phyloP scores from a whole-genome alignment of 2,329 filamentous ascomycete species.

The Arthrobotrys conoides region DNA sequence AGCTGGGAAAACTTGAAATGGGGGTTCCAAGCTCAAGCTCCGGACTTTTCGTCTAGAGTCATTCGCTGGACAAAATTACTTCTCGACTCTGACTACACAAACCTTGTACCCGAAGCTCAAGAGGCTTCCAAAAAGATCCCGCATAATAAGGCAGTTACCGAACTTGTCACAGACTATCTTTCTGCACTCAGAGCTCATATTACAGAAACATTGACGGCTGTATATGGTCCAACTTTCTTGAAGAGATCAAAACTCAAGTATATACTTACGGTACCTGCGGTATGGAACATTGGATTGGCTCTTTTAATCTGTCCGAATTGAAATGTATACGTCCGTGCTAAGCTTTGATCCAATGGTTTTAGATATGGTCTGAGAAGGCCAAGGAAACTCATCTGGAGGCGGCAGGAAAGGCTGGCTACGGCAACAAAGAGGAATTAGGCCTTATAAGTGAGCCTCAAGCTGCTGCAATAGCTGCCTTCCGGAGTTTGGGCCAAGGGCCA shows the following conservation, averaged over 20 bases:
- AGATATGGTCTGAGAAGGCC: conserved; percentile 44
- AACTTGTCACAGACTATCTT: conserved; percentile 23
- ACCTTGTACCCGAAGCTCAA: conserved; percentile 4
- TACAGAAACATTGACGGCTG: not conserved
- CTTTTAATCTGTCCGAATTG: not conserved
- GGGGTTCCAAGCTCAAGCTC: conserved; percentile 22
- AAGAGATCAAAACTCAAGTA: conserved; percentile 1
- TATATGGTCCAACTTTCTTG: conserved; percentile 14
- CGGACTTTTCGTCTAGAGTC: not conserved
- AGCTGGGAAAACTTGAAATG: conserved; percentile 33
- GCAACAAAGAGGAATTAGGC: conserved; percentile 2
- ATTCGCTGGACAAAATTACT: conserved; percentile 27
- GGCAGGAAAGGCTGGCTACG: conserved; percentile 29
- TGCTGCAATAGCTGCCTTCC: conserved; percentile 31
- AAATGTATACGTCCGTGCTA: not conserved
- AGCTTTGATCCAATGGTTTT: not conserved
- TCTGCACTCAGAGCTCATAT: conserved; percentile 20
- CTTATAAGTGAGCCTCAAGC: conserved; percentile 39
- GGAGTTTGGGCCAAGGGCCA: conserved; percentile 9
- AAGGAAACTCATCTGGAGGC: conserved; percentile 29
- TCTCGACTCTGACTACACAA: conserved; percentile 19
- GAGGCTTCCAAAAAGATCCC: not conserved
- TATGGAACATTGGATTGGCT: not conserved
- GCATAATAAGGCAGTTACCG: conserved; percentile 2
- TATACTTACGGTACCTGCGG: conserved; percentile 27